Evolutionary conservation across 2,329 filamentous ascomycete species (phyloP).

Genomic region (Endoconidiophora polonica): DNA sequence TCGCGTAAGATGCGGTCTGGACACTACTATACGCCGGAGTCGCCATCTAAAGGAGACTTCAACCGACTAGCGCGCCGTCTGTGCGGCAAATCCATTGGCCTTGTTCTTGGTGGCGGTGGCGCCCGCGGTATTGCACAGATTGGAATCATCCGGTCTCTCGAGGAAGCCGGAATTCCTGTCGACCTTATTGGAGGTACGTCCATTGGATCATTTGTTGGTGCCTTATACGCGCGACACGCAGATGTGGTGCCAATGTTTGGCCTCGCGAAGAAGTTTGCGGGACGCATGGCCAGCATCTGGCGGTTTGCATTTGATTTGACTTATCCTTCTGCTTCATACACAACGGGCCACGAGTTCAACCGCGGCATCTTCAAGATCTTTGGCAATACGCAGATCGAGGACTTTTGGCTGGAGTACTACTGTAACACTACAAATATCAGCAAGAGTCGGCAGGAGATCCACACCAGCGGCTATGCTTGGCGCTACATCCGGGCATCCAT

Average conservation of each 20-base stretch:
- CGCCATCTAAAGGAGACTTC: slow-evolving; percentile 90
- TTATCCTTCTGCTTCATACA: slow-evolving; percentile 92
- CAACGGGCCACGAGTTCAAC: slow-evolving; percentile 97
- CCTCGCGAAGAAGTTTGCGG: slow-evolving; percentile 89
- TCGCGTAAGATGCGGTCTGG: slow-evolving; percentile 80
- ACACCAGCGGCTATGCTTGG: slow-evolving; percentile 95
- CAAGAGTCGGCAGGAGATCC: slow-evolving; percentile 78
- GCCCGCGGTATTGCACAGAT: slow-evolving; percentile 85
- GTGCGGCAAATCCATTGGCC: slow-evolving; percentile 83
- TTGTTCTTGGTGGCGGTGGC: slow-evolving; percentile 86
- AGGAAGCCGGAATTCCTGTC: slow-evolving; percentile 91
- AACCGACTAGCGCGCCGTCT: slow-evolving; percentile 78
- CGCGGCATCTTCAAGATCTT: slow-evolving; percentile 98
- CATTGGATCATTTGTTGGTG: slow-evolving; percentile 89
- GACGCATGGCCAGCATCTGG: slow-evolving; percentile 99
- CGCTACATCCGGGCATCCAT: slow-evolving; percentile 92
- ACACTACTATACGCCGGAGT: slow-evolving; percentile 78
- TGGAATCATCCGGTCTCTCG: slow-evolving; percentile 83
- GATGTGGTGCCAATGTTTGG: slow-evolving; percentile 96
- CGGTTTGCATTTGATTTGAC: slow-evolving; percentile 92
- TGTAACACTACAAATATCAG: slow-evolving; percentile 99
- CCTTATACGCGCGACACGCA: slow-evolving; percentile 85
- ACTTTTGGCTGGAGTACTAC: slow-evolving; percentile 98
- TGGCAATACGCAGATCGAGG: slow-evolving; percentile 90
- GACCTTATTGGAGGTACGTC: slow-evolving; percentile 92